Percentiles rank a stretch among this genome's conserved stretches.
phyloP scores from a whole-genome alignment of 2,329 filamentous ascomycete species.

The Penicillium polonicum region DNA sequence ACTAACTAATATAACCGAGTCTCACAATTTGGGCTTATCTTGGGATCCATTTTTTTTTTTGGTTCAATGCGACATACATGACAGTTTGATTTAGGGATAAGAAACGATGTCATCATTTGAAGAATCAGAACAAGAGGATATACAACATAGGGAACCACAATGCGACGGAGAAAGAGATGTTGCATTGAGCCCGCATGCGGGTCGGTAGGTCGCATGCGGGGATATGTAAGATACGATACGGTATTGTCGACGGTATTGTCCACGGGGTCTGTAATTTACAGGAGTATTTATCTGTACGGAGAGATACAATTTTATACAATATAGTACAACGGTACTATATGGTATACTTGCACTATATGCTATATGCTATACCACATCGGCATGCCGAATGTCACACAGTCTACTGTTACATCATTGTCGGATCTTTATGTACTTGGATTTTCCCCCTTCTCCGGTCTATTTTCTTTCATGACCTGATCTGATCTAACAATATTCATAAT shows the following conservation, averaged over 20 bases:
- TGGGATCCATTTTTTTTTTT: constrained; percentile 1
- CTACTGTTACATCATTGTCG: constrained; percentile 22
- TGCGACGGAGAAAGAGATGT: background rate
- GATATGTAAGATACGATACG: too few species aligned
- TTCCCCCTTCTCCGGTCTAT: background rate
- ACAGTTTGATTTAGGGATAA: background rate
- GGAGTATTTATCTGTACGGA: too few species aligned
- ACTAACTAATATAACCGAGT: constrained; percentile 9
- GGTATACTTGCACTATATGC: too few species aligned
- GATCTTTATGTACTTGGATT: constrained; percentile 6
- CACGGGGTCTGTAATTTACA: too few species aligned
- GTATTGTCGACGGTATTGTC: too few species aligned
- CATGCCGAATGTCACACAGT: constrained; percentile 24
- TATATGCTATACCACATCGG: constrained; percentile 19
- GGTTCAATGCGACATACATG: constrained; percentile 4
- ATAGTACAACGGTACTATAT: too few species aligned
- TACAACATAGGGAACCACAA: background rate
- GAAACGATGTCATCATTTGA: background rate
- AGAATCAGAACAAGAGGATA: background rate
- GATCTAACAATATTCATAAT: constrained; percentile 25
- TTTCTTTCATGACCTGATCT: background rate
- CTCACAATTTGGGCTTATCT: constrained; percentile 5
- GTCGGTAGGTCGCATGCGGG: too few species aligned
- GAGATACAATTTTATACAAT: too few species aligned
- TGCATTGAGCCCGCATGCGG: too few species aligned